phyloP scores from a whole-genome alignment of 257 asterid genomes.

The Fraxinus anomala region DNA sequence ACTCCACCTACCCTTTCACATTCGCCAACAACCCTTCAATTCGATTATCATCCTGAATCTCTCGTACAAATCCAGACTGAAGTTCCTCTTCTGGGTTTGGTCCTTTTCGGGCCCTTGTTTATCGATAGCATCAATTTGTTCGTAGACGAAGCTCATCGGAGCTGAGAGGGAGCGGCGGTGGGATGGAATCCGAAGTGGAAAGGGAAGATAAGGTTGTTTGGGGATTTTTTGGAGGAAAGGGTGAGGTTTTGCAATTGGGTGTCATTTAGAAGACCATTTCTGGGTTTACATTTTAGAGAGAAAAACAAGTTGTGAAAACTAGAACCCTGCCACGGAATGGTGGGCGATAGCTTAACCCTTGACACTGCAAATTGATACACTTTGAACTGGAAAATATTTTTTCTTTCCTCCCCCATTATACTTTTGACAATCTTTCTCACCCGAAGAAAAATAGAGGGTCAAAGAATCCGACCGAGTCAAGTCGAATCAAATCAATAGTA shows the following conservation, averaged over 20 bases:
- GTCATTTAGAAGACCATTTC: conserved; percentile 37
- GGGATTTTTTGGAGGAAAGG: conserved; percentile 31
- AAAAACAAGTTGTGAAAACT: too few species aligned
- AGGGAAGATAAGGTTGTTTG: conserved; percentile 37
- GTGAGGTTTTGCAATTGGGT: conserved; percentile 22
- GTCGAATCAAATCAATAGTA: too few species aligned
- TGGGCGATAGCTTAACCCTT: too few species aligned
- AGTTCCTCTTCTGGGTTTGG: conserved; percentile 49
- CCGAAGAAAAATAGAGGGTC: too few species aligned
- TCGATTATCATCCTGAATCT: conserved; percentile 19
- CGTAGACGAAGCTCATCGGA: conserved; percentile 86
- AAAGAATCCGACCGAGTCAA: too few species aligned
- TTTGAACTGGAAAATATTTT: too few species aligned
- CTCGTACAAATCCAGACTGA: conserved; percentile 37
- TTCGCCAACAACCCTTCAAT: conserved; percentile 40
- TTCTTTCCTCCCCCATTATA: too few species aligned
- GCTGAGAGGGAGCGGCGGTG: conserved; percentile 60
- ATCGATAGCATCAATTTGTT: conserved; percentile 82
- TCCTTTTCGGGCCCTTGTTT: conserved; percentile 68
- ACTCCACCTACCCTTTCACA: conserved; percentile 58
- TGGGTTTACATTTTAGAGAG: too few species aligned
- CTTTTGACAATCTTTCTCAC: too few species aligned
- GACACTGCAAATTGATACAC: too few species aligned
- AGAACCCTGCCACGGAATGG: too few species aligned
- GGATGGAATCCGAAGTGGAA: conserved; percentile 34